A percentile compares a stretch with the other conserved stretches of the same genome.
Evolutionary conservation across 768 basidiomycete genomes (phyloP).

Genomic region (Pisolithus marmoratus): DNA sequence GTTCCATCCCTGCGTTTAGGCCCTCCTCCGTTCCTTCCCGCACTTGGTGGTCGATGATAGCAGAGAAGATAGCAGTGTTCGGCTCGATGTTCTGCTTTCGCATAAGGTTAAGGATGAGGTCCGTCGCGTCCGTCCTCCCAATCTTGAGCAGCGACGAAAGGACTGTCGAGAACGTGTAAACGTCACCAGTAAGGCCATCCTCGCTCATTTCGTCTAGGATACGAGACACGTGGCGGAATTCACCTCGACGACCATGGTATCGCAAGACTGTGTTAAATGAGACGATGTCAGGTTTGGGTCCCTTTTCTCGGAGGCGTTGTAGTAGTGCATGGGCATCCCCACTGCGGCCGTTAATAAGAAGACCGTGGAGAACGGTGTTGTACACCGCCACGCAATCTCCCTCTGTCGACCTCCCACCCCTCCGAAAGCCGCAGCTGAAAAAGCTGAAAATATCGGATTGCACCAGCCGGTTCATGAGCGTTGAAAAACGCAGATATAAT

Average conservation of each 20-base stretch:
- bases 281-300: slow-evolving; percentile 63
- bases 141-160: slow-evolving; percentile 71
- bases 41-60: slow-evolving; percentile 75
- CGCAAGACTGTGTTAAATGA: slow-evolving; percentile 80
- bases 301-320: slow-evolving; percentile 38
- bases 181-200: slow-evolving; percentile 59
- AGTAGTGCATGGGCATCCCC: slow-evolving; percentile 39
- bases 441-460: slow-evolving; percentile 43
- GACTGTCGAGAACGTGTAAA: slow-evolving; percentile 83
- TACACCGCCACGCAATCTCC: slow-evolving; percentile 44
- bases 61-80: slow-evolving; percentile 70
- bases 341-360: slow-evolving; percentile 44
- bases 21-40: slow-evolving; percentile 46
- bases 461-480: slow-evolving; percentile 45
- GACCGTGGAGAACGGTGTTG: slow-evolving; percentile 70
- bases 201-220: slow-evolving; percentile 54
- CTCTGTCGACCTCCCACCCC: slow-evolving; percentile 20
- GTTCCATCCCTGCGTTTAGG: slow-evolving; percentile 57
- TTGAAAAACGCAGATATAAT: slow-evolving; percentile 59
- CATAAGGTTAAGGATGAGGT: slow-evolving; percentile 69
- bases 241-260: slow-evolving; percentile 55
- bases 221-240: slow-evolving; percentile 56
- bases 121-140: slow-evolving; percentile 60
- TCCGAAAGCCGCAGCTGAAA: slow-evolving; percentile 33
- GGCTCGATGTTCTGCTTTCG: slow-evolving; percentile 63